Evolutionary conservation across 106 monocot genomes (phyloP).

Genomic region (Apostasia shenzhenica): DNA sequence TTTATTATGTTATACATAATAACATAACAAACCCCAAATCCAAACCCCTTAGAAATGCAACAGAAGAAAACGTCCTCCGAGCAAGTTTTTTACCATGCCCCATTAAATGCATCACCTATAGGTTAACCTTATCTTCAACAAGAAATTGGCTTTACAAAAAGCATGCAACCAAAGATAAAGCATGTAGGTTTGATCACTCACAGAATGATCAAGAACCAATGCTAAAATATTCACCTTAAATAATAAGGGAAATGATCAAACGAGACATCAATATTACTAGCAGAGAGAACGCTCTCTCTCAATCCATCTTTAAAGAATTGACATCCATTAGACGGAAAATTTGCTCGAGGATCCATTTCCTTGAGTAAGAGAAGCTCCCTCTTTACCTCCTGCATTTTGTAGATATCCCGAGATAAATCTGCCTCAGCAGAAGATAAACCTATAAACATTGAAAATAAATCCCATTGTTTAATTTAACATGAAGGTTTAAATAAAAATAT

Average conservation of each 20-base stretch:
- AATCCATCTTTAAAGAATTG: constrained; percentile 65
- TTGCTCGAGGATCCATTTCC: constrained; percentile 25
- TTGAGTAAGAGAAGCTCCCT: constrained; percentile 20
- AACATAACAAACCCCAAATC: too few species aligned
- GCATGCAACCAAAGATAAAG: not conserved
- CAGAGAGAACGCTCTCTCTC: constrained; percentile 51
- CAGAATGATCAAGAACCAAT: not conserved
- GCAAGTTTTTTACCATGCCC: too few species aligned
- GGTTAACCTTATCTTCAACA: too few species aligned
- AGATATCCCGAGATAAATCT: constrained; percentile 38
- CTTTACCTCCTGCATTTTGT: constrained; percentile 50
- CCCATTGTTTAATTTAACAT: constrained; percentile 2
- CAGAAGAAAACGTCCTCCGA: too few species aligned
- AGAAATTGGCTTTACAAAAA: too few species aligned
- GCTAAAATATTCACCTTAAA: constrained; percentile 45
- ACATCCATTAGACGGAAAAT: constrained; percentile 37
- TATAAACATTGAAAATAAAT: constrained; percentile 19
- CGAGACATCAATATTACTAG: constrained; percentile 58
- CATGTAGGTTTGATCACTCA: not conserved
- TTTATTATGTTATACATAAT: too few species aligned
- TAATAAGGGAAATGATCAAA: constrained; percentile 92
- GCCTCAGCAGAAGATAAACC: constrained; percentile 46
- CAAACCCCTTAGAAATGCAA: too few species aligned
- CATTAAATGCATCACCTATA: too few species aligned
- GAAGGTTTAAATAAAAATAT: constrained; percentile 6